Evolutionary conservation across 2,329 filamentous ascomycete species (phyloP).

Genomic region (Xylariaceae sp.): DNA sequence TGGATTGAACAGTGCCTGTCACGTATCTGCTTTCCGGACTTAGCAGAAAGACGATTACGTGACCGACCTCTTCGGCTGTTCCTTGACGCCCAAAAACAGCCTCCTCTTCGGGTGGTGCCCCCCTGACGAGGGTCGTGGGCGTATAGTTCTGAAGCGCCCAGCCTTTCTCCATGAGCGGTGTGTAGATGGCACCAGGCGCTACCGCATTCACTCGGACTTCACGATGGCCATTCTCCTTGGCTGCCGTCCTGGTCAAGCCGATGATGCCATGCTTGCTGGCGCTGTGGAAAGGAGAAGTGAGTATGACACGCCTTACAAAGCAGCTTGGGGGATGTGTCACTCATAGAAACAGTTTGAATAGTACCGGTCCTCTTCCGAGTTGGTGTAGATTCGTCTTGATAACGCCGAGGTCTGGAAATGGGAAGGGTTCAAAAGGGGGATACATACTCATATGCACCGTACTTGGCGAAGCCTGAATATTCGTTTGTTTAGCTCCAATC

Average conservation of each 20-base stretch:
- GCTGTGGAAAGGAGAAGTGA: conserved; percentile 13
- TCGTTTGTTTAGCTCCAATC: conserved; percentile 16
- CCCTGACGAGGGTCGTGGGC: conserved; percentile 32
- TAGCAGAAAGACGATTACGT: conserved; percentile 44
- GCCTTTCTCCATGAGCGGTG: conserved; percentile 43
- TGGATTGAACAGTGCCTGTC: conserved; percentile 42
- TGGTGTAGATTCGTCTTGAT: neutral
- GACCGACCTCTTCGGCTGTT: conserved; percentile 43
- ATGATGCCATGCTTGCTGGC: conserved; percentile 29
- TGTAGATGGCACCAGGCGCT: conserved; percentile 45
- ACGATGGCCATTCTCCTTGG: conserved; percentile 37
- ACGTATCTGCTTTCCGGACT: conserved; percentile 44
- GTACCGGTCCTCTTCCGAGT: neutral
- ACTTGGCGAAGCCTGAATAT: conserved; percentile 36
- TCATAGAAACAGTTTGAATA: neutral
- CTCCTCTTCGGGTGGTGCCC: conserved; percentile 33
- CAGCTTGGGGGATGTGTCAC: neutral
- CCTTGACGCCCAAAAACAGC: conserved; percentile 41
- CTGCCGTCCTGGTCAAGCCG: conserved; percentile 34
- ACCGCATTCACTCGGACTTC: conserved; percentile 45
- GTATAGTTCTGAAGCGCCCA: conserved; percentile 36
- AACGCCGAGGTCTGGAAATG: neutral
- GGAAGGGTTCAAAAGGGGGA: neutral
- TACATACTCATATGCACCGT: conserved; percentile 35
- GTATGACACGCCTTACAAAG: conserved; percentile 1